Conservation (phyloP, 2,329 filamentous ascomycete species). For the Colletotrichum sp. region DNA sequence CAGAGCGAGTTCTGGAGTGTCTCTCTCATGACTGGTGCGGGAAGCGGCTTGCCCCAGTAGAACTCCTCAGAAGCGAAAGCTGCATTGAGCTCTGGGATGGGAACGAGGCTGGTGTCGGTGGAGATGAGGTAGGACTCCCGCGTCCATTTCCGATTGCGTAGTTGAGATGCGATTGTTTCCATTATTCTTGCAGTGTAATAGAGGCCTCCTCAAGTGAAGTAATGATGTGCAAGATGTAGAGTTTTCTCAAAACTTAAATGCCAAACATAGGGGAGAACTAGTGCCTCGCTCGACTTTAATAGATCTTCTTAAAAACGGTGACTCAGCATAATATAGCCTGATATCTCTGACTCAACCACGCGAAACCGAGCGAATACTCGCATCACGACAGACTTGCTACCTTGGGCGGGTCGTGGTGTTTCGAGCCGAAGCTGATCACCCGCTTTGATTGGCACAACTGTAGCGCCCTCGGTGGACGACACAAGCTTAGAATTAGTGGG, state of each 20-base stretch:
- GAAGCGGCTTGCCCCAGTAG: slow-evolving; percentile 64
- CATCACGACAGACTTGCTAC: neutral
- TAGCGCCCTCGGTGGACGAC: too few relatives aligned
- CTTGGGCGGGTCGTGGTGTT: neutral
- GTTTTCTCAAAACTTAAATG: neutral
- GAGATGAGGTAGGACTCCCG: slow-evolving; percentile 63
- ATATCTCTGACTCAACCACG: neutral
- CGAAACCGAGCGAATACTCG: neutral
- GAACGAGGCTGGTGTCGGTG: slow-evolving; percentile 61
- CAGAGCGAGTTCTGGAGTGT: slow-evolving; percentile 64
- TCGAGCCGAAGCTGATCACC: neutral
- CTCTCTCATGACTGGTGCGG: slow-evolving; percentile 51
- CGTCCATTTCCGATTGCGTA: slow-evolving; percentile 41
- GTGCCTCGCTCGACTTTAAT: neutral
- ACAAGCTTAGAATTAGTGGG: neutral
- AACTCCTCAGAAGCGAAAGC: slow-evolving; percentile 61
- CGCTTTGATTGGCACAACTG: too few relatives aligned
- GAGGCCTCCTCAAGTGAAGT: too few relatives aligned
- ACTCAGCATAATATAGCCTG: neutral
- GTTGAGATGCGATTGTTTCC: neutral
- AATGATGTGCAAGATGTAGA: neutral
- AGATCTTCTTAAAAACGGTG: neutral
- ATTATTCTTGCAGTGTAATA: too few relatives aligned
- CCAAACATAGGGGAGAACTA: neutral
- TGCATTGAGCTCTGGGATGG: slow-evolving; percentile 57